Percentiles rank a stretch among this genome's conserved stretches.
Conservation (phyloP, 2,329 filamentous ascomycete genomes). For the Lasiodiplodia sp. region DNA sequence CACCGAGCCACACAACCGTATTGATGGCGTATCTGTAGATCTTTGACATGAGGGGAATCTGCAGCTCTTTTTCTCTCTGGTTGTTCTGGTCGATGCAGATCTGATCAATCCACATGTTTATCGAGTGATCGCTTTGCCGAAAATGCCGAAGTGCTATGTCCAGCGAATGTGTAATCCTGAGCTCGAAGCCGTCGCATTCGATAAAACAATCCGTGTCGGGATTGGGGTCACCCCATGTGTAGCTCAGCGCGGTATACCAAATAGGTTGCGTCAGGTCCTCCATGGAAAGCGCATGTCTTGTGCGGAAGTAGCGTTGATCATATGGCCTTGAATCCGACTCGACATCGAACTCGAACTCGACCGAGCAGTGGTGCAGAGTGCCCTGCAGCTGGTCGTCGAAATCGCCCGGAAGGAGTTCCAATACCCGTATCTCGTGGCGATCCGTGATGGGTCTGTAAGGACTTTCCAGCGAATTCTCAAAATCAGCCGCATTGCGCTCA, state of each 20-base stretch:
- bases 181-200: neutral
- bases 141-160: conserved; percentile 34
- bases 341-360: conserved; percentile 37
- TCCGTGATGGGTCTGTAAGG: neutral
- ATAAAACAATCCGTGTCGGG: neutral
- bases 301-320: conserved; percentile 15
- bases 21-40: conserved; percentile 39
- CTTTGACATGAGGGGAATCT: conserved; percentile 39
- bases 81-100: conserved; percentile 38
- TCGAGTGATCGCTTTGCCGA: conserved; percentile 32
- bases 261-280: conserved; percentile 28
- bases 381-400: conserved; percentile 30
- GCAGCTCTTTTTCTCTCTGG: conserved; percentile 36
- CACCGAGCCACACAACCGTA: conserved; percentile 41
- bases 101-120: conserved; percentile 40
- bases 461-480: neutral
- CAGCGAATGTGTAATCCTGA: conserved; percentile 36
- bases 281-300: conserved; percentile 37
- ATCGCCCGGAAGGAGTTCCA: conserved; percentile 35
- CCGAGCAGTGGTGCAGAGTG: conserved; percentile 34
- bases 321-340: conserved; percentile 19
- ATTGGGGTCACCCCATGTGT: conserved; percentile 35
- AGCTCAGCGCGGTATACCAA: conserved; percentile 39
- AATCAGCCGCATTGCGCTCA: neutral
- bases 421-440: conserved; percentile 34